These are phyloP conservation scores for Aspergillus terreus DNA, from an alignment of 2,329 filamentous ascomycete genomes.

Conservation along the genomic window DNA sequence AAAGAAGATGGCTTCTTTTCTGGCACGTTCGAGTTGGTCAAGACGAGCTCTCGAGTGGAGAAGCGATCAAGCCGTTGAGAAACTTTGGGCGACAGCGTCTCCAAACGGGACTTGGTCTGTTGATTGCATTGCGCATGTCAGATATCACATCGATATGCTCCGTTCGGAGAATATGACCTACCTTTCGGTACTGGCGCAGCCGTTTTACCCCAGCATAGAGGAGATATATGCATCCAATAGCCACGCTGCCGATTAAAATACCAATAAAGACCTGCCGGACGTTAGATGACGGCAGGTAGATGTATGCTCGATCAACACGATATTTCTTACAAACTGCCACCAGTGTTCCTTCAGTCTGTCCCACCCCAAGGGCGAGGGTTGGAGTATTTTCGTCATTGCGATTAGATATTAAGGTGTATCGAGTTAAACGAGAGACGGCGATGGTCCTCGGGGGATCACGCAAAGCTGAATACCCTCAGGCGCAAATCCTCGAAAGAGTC, in stretches of 20 bases:
- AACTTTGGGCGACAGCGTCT: constrained; percentile 23
- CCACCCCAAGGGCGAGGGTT: constrained; percentile 32
- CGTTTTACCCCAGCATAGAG: constrained; percentile 22
- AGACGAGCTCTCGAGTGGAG: constrained; percentile 17
- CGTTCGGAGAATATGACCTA: constrained; percentile 10
- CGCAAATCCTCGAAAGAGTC: neutral
- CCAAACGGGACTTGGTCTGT: constrained; percentile 21
- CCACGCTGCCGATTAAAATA: constrained; percentile 28
- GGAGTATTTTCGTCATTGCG: constrained; percentile 27
- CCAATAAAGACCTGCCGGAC: constrained; percentile 30
- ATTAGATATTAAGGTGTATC: constrained; percentile 15
- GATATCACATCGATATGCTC: neutral
- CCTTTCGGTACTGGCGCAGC: constrained; percentile 26
- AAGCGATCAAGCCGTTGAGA: constrained; percentile 20
- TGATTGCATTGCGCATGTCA: neutral
- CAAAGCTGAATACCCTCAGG: constrained; percentile 1
- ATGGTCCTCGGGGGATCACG: constrained; percentile 1
- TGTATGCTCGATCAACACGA: neutral
- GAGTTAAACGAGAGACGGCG: constrained; percentile 9
- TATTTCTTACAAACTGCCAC: constrained; percentile 42
- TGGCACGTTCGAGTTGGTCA: constrained; percentile 13
- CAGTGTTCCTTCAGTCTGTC: constrained; percentile 34
- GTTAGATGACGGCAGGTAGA: neutral
- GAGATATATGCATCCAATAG: constrained; percentile 26
- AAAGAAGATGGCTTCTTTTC: constrained; percentile 33